These are phyloP conservation scores for Colletotrichum tabaci DNA, from an alignment of 2,329 filamentous ascomycete genomes.

Conservation along the genomic window DNA sequence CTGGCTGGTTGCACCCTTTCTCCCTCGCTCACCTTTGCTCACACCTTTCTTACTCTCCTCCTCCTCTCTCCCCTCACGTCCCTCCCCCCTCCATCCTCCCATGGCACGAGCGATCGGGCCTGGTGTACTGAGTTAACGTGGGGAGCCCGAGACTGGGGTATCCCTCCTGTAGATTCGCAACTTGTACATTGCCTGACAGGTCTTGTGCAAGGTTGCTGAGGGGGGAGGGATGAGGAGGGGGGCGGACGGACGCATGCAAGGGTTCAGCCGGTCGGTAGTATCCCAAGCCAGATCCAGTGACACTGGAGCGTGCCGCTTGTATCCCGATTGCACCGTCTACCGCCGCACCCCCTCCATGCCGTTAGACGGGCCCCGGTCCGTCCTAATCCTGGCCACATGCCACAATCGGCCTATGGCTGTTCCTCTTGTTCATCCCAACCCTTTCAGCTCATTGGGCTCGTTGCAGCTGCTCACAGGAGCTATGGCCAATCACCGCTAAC, in stretches of 20 bases:
- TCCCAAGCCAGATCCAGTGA: conserved; percentile 42
- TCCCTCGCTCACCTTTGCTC: background rate
- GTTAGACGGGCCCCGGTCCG: conserved; percentile 38
- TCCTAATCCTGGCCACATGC: conserved; percentile 41
- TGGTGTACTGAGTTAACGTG: conserved; percentile 3
- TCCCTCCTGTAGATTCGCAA: conserved; percentile 8
- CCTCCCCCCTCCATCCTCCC: conserved; percentile 6
- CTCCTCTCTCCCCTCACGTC: background rate
- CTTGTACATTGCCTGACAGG: conserved; percentile 37
- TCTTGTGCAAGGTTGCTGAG: conserved; percentile 30
- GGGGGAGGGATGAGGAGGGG: background rate
- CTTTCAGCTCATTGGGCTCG: conserved; percentile 39
- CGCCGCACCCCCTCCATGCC: conserved; percentile 39
- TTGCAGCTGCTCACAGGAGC: conserved; percentile 37
- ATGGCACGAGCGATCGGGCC: conserved; percentile 8
- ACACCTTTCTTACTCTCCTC: background rate
- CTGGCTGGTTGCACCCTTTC: background rate
- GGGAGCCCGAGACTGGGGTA: conserved; percentile 1
- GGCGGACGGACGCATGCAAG: conserved; percentile 42
- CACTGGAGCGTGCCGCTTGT: conserved; percentile 38
- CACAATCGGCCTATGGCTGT: conserved; percentile 32
- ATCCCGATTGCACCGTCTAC: conserved; percentile 42
- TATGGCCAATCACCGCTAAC: conserved; percentile 44
- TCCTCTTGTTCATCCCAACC: conserved; percentile 37
- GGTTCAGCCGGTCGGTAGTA: conserved; percentile 43